Evolutionary conservation across 768 basidiomycete species (phyloP), one percentile per base, ranked within the genome.

Genomic region (Gloeopeniophorella convolvens): DNA sequence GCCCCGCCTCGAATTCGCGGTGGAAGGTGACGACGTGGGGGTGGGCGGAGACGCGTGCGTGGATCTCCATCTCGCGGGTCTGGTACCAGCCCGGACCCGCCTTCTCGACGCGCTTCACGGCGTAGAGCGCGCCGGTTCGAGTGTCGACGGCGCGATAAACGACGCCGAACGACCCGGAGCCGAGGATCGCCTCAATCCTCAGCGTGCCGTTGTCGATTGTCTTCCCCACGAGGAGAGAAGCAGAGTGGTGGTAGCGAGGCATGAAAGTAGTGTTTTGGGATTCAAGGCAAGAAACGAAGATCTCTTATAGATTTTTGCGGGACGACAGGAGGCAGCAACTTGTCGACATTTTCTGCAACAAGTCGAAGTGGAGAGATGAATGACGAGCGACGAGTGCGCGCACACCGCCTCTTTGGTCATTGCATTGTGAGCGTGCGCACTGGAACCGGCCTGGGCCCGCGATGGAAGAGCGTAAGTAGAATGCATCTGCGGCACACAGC

Each of bases 121-220:
- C 92, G 67, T 79, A 91, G 42, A 61, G 70, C 24, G 56, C 60
- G 12, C 41, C 46, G 9, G 46, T 27, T 48, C 51, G 62, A 1
- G 33, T 48, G 62, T 87, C 85, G 49, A 86, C 72, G 15, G 89
- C 93, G 48, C 87, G 85, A 66, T 95, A 95, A 3, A 96, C 94
- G 58, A 91, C 82, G 49, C 94, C 95, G 64, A 95, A 97, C n/a
- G 92, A 90, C 10, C 95, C 95, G 21, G 85, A 79, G 32, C 95
- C 95, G 41, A 97, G 78, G 51, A 93, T 77, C 60, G 86, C 81
- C 59, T 86, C 78, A 46, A 97, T 82, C 66, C 89, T 78, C 50
- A 96, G 79, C 41, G 79, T 70, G 60, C 82, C 83, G 55, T 78
- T 75, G 73, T 93, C 89, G 71, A 97, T 89, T 18, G 45, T 41